Conservation (phyloP, 306 rosid genomes). For the Castanopsis chinensis region DNA sequence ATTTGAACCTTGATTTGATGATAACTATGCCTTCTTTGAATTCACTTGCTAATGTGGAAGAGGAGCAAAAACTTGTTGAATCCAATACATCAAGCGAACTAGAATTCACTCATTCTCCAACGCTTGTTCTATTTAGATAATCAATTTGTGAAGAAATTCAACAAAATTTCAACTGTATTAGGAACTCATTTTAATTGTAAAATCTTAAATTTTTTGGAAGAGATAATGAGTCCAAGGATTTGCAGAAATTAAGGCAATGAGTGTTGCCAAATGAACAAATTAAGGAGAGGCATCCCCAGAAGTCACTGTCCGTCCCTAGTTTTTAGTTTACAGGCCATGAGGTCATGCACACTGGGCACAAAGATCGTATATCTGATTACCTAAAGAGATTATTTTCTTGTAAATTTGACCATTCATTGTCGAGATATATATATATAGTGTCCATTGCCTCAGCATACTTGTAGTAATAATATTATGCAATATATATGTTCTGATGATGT, state of each 20-base stretch:
- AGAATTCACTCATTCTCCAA: conserved; percentile 22
- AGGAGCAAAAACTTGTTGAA: conserved; percentile 15
- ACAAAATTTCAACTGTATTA: background rate
- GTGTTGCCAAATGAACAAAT: background rate
- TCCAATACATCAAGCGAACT: conserved; percentile 20
- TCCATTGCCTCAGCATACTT: background rate
- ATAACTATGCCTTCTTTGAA: conserved; percentile 19
- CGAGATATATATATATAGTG: background rate
- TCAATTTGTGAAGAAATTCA: background rate
- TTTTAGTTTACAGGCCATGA: background rate
- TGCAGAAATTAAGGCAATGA: background rate
- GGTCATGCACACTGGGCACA: background rate
- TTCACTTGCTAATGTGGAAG: background rate
- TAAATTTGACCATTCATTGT: background rate
- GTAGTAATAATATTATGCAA: background rate
- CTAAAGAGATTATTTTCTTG: background rate
- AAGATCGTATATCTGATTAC: background rate
- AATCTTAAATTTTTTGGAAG: background rate
- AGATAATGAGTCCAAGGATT: background rate
- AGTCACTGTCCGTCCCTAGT: background rate
- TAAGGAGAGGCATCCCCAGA: too few relatives aligned
- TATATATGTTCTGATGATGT: background rate
- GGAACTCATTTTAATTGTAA: background rate
- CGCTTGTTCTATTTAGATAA: conserved; percentile 38
- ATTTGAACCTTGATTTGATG: conserved; percentile 60